Percentiles rank a stretch among this genome's conserved stretches.
phyloP scores from a whole-genome alignment of 192 early-diverging fungal genomes.

The Paraglomus occultum region DNA sequence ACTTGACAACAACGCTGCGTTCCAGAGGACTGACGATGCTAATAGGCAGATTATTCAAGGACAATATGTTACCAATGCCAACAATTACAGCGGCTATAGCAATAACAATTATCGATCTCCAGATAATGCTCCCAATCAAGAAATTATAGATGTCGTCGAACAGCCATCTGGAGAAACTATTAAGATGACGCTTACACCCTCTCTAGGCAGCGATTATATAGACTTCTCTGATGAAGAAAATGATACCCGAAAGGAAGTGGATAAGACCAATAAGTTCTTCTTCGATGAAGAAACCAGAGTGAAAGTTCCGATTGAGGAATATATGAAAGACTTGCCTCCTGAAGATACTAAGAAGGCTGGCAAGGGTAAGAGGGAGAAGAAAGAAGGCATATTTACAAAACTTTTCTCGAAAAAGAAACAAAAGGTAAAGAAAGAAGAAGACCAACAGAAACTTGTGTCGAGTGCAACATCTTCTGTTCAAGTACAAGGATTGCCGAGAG shows the following conservation, averaged over 20 bases:
- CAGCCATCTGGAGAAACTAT: background rate
- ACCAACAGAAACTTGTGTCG: background rate
- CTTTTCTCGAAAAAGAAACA: constrained; percentile 15
- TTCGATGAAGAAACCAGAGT: constrained; percentile 23
- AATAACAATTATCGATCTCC: too few species aligned
- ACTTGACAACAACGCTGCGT: too few species aligned
- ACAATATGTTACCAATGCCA: too few species aligned
- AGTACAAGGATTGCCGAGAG: background rate
- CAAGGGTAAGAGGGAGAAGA: constrained; percentile 39
- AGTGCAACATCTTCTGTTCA: background rate
- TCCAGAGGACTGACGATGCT: too few species aligned
- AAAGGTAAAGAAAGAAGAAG: constrained; percentile 10
- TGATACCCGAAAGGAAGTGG: background rate
- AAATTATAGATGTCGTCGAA: background rate
- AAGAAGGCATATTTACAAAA: constrained; percentile 13
- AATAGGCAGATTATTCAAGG: too few species aligned
- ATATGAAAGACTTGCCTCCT: constrained; percentile 16
- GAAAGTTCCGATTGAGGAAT: constrained; percentile 14
- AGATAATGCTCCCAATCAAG: too few species aligned
- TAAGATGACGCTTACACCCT: constrained; percentile 2
- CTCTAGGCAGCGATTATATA: constrained; percentile 25
- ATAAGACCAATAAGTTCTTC: constrained; percentile 31
- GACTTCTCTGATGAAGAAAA: constrained; percentile 29
- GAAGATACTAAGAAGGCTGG: constrained; percentile 34
- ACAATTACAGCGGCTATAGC: too few species aligned